These are phyloP conservation scores for Heliosperma pusillum DNA, from an alignment of 148 eudicot species.

Conservation along the genomic window DNA sequence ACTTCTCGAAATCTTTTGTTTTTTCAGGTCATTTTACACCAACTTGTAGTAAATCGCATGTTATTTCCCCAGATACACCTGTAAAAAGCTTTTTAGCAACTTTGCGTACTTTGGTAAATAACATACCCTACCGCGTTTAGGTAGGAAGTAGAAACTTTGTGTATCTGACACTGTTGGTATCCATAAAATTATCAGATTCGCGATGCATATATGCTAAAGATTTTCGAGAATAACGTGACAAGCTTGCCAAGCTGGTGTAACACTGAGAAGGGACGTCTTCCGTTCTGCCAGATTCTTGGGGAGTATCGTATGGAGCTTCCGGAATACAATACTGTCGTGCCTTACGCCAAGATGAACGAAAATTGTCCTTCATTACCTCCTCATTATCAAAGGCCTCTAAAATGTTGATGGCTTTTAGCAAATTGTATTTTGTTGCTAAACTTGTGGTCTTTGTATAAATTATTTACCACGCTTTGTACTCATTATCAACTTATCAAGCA, in stretches of 20 bases:
- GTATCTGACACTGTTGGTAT: background rate
- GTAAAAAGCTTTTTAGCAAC: no score
- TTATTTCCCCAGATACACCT: no score
- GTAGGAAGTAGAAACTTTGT: no score
- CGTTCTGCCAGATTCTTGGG: conserved; percentile 94
- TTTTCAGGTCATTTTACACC: background rate
- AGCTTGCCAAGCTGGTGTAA: conserved; percentile 85
- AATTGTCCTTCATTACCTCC: conserved; percentile 78
- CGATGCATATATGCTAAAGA: conserved; percentile 88
- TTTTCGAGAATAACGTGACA: conserved; percentile 72
- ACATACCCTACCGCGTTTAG: no score
- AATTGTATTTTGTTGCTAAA: background rate
- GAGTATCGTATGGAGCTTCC: conserved; percentile 94
- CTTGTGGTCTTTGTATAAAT: background rate
- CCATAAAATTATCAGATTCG: conserved; percentile 53
- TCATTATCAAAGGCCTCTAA: conserved; percentile 59
- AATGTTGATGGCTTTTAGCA: conserved; percentile 34
- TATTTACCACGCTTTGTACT: background rate
- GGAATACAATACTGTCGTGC: conserved; percentile 65
- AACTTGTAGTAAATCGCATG: background rate
- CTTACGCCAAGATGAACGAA: conserved; percentile 80
- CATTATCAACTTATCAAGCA: no score
- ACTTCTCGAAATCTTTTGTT: background rate
- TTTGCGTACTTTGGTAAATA: no score
- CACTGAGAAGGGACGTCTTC: conserved; percentile 51